These are phyloP conservation scores for Colletotrichum trifolii DNA, from an alignment of 2,329 filamentous ascomycete species.

Conservation along the genomic window DNA sequence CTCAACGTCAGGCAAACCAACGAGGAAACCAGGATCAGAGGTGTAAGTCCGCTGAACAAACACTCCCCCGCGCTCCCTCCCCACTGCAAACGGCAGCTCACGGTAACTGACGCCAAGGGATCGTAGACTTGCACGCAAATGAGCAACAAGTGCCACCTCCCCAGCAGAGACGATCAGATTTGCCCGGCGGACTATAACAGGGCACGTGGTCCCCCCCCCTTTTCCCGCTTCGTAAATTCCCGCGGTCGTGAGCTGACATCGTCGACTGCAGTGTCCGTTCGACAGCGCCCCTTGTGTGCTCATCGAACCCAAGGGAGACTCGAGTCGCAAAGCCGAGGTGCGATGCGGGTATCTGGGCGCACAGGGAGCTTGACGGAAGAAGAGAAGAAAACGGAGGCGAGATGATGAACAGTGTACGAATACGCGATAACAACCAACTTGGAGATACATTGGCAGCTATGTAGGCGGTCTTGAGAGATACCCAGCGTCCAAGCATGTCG, in stretches of 20 bases:
- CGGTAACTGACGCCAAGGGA: neutral
- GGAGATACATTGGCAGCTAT: conserved; percentile 30
- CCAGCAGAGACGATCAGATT: conserved; percentile 21
- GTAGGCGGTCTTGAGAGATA: conserved; percentile 17
- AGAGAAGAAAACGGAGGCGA: neutral
- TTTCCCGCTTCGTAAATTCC: neutral
- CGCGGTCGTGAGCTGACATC: conserved; percentile 5
- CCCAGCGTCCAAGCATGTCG: conserved; percentile 19
- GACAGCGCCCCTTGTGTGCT: conserved; percentile 28
- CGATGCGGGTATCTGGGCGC: conserved; percentile 28
- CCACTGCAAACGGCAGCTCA: too few species aligned
- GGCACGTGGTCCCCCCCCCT: conserved; percentile 1
- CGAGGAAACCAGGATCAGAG: conserved; percentile 26
- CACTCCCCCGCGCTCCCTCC: neutral
- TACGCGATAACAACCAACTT: conserved; percentile 29
- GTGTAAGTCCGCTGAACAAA: conserved; percentile 12
- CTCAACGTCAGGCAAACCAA: conserved; percentile 23
- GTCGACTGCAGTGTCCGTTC: conserved; percentile 23
- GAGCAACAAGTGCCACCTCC: conserved; percentile 32
- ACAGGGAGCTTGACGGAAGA: conserved; percentile 5
- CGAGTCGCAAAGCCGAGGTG: conserved; percentile 25
- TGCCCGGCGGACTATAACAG: conserved; percentile 34
- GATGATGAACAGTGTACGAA: conserved; percentile 14
- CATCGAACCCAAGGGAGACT: conserved; percentile 33
- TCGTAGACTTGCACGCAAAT: conserved; percentile 27